Evolutionary conservation across 768 basidiomycete species (phyloP), one percentile per base, ranked within the genome.

Genomic region (Termitomyces heimii): DNA sequence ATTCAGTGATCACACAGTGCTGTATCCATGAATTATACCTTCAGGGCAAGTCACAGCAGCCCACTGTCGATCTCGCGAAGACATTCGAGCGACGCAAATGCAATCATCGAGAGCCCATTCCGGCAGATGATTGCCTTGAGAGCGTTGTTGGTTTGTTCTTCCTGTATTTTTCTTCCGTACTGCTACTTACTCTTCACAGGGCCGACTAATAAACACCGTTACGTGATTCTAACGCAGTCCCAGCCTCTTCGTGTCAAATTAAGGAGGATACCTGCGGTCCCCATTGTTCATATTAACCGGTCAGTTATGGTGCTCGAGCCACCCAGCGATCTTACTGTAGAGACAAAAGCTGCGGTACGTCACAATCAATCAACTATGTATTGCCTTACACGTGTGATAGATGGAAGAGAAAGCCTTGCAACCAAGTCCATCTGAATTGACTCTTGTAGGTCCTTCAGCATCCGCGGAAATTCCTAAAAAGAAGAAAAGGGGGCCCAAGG

Each of bases 1-100:
- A 71, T 57, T 63, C 63, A 98, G 97, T 99, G 96, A 98, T 99
- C 70, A 98, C 97, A 0, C 96, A 98, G 68, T 99, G 97, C 70
- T 96, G 88, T 68, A 94, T 99, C 42, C 86, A 94, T 62, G 92
- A 93, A 67, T 79, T 99, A 2, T 98, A 99, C 73, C 79, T 93
- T 3, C 82, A 88, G 55, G 94, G 93, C 13, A 83, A 80, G 57
- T 66, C 77, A 1, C 81, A 82, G 31, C 94, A 98, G 67, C 73
- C 81, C 0, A 82, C 86, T 0, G 86, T 93, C 0, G 92, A 97
- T 67, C 78, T 97, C 43, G 96, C 97, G 2, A 98, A 98, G 73
- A 81, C 78, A 0, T 98, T 97, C 62, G 96, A 98, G 73, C 81
- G 96, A 56, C 71, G 97, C 62, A 93, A 89, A 72, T 99, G 97